These are phyloP conservation scores for Clonostachys chloroleuca DNA, from an alignment of 2,329 filamentous ascomycete genomes.

Conservation along the genomic window DNA sequence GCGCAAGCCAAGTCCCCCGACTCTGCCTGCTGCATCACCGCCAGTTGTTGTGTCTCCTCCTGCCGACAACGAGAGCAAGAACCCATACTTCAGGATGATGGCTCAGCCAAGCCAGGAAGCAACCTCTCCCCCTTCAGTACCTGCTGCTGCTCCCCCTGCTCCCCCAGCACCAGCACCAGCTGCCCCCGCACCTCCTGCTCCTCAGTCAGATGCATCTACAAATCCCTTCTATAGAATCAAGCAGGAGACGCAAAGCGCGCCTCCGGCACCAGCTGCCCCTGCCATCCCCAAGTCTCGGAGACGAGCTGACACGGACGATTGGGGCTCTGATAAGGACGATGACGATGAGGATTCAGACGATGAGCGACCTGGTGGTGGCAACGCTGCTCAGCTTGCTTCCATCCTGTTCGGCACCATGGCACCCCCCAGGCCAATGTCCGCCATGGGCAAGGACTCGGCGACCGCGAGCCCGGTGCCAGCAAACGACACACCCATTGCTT, in stretches of 20 bases:
- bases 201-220: conserved; percentile 58
- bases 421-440: conserved; percentile 82
- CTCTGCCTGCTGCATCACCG: conserved; percentile 42
- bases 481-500: conserved; percentile 32
- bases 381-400: conserved; percentile 86
- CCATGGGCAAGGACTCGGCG: conserved; percentile 66
- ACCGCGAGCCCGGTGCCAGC: conserved; percentile 29
- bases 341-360: conserved; percentile 72
- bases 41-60: conserved; percentile 50
- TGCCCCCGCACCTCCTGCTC: conserved; percentile 41
- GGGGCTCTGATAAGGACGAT: conserved; percentile 70
- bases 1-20: conserved; percentile 43
- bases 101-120: conserved; percentile 57
- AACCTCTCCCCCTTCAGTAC: conserved; percentile 31
- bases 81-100: conserved; percentile 92
- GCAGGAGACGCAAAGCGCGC: conserved; percentile 47
- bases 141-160: conserved; percentile 40
- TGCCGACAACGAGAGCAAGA: conserved; percentile 75
- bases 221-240: conserved; percentile 94
- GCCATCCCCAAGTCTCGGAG: conserved; percentile 43
- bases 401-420: conserved; percentile 97
- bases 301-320: conserved; percentile 61
- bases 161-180: conserved; percentile 32
- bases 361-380: conserved; percentile 73
- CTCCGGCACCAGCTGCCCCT: conserved; percentile 35